phyloP scores from a whole-genome alignment of 2,329 filamentous ascomycete genomes.

The Pyrenochaeta sp. region DNA sequence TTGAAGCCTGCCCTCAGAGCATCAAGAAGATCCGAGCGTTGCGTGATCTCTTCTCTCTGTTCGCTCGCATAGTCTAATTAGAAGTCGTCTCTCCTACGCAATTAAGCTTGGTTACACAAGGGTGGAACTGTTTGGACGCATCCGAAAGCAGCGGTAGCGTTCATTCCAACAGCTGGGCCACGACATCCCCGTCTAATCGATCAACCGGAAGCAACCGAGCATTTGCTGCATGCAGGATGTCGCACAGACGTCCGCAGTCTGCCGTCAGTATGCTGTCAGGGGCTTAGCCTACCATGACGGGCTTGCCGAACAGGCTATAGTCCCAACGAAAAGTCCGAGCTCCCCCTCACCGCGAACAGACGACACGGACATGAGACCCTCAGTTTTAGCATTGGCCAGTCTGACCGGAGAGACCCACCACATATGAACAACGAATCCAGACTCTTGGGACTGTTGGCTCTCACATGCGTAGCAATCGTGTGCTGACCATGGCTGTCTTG shows the following conservation, averaged over 20 bases:
- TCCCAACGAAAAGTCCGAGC: constrained; percentile 3
- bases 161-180: constrained; percentile 34
- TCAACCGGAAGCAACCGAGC: constrained; percentile 46
- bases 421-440: constrained; percentile 12
- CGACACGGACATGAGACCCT: constrained; percentile 7
- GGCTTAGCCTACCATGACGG: constrained; percentile 27
- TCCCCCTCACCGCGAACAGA: constrained; percentile 19
- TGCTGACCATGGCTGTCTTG: not conserved
- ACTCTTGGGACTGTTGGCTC: constrained; percentile 11
- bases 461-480: constrained; percentile 7
- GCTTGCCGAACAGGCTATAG: constrained; percentile 21
- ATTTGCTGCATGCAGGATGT: constrained; percentile 38
- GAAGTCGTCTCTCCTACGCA: constrained; percentile 15
- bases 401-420: constrained; percentile 15
- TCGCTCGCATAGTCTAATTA: constrained; percentile 29
- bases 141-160: constrained; percentile 29
- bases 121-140: constrained; percentile 35
- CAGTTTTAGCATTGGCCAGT: constrained; percentile 14
- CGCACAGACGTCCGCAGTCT: constrained; percentile 24
- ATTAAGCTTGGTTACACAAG: constrained; percentile 35
- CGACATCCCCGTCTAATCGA: constrained; percentile 28
- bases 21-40: constrained; percentile 10
- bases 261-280: constrained; percentile 12
- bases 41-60: constrained; percentile 1
- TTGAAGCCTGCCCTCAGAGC: constrained; percentile 20